These are phyloP conservation scores for Lactifluus volemus DNA, from an alignment of 768 basidiomycete genomes.

Conservation along the genomic window DNA sequence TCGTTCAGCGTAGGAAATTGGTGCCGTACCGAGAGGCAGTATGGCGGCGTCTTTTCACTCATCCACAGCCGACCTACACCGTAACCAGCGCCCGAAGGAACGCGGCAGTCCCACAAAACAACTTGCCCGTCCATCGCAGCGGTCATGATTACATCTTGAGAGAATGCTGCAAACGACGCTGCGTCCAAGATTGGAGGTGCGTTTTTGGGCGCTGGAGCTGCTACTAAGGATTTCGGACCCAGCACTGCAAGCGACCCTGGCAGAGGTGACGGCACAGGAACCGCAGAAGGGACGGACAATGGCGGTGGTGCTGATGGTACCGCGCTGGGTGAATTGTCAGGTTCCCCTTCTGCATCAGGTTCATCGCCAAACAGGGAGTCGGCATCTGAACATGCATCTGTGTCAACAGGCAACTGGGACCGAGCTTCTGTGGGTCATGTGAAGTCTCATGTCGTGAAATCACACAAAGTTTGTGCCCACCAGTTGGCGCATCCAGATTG, in stretches of 20 bases:
- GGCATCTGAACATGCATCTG: constrained; percentile 67
- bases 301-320: neutral
- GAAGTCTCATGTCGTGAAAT: neutral
- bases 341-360: constrained; percentile 50
- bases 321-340: constrained; percentile 19
- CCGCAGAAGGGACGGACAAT: constrained; percentile 15
- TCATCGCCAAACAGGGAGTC: constrained; percentile 91
- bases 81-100: constrained; percentile 41
- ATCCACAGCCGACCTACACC: constrained; percentile 84
- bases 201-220: constrained; percentile 45
- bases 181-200: constrained; percentile 68
- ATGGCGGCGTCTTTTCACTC: constrained; percentile 88
- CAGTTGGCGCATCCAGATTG: neutral
- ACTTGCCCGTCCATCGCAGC: constrained; percentile 89
- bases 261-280: constrained; percentile 11
- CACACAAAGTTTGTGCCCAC: neutral
- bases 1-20: neutral
- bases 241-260: constrained; percentile 15
- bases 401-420: constrained; percentile 22
- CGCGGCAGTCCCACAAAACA: constrained; percentile 83
- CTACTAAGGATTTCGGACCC: constrained; percentile 55
- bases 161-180: constrained; percentile 51
- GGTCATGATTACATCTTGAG: constrained; percentile 79
- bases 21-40: constrained; percentile 83
- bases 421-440: constrained; percentile 5